phyloP scores from a whole-genome alignment of 225 moss, liverwort and hornwort genomes.

The Bryoerythrophyllum caledonicum region DNA sequence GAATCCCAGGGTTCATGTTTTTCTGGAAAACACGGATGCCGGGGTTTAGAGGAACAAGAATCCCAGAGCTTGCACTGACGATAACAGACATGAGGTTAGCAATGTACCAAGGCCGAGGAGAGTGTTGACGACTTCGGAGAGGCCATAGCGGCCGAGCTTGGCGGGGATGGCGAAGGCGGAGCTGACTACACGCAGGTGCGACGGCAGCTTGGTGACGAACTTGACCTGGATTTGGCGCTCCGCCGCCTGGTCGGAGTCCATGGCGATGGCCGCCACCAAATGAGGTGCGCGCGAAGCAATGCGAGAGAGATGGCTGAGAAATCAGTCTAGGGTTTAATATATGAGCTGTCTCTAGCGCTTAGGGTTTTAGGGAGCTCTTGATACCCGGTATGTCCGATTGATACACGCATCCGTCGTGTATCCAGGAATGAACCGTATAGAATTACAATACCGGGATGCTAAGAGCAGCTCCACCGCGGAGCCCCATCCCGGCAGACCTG shows the following conservation, averaged over 20 bases:
- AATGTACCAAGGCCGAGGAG: conserved; percentile 66
- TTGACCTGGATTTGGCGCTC: conserved; percentile 85
- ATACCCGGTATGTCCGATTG: background rate
- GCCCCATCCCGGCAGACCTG: no score
- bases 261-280: background rate
- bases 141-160: conserved; percentile 79
- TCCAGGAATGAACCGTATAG: no score
- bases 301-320: accelerated
- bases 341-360: background rate
- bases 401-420: no score
- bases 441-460: no score
- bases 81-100: no score
- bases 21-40: no score
- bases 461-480: no score
- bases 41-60: no score
- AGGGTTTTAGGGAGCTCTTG: background rate
- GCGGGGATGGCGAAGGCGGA: conserved; percentile 81
- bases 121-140: conserved; percentile 92
- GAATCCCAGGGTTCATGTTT: no score
- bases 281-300: background rate
- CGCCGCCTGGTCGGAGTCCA: conserved; percentile 27
- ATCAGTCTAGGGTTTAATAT: background rate
- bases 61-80: no score
- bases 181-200: conserved; percentile 63
- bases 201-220: conserved; percentile 73